Conservation (phyloP, 208 protist genomes). For the Trypanosoma lewisi region DNA sequence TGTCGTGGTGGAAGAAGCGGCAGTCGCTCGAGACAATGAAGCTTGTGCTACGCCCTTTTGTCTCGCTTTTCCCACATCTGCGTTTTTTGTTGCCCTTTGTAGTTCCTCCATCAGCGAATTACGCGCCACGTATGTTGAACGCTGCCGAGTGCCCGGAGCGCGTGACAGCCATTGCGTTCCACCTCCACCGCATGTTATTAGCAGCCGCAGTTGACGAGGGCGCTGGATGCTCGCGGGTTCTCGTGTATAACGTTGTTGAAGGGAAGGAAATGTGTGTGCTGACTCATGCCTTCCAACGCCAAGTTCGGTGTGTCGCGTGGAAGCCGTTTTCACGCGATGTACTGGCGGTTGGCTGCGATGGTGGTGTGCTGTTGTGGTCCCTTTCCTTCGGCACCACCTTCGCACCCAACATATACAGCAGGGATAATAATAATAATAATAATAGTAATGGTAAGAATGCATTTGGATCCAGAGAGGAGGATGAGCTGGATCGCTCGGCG, state of each 20-base stretch:
- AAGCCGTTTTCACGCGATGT: conserved; percentile 65
- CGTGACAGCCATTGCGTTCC: conserved; percentile 62
- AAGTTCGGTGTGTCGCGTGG: conserved; percentile 63
- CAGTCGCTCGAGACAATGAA: conserved; percentile 8
- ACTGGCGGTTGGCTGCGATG: conserved; percentile 68
- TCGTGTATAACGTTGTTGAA: conserved; percentile 58
- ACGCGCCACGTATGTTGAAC: conserved; percentile 10
- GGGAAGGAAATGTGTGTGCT: conserved; percentile 41
- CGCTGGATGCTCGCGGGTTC: conserved; percentile 38
- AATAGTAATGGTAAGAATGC: neutral
- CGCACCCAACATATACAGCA: conserved; percentile 5
- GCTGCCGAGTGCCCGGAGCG: conserved; percentile 37
- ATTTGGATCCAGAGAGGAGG: neutral
- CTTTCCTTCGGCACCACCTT: conserved; percentile 28
- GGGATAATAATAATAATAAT: neutral
- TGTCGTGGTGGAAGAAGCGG: neutral
- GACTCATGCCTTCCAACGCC: conserved; percentile 70
- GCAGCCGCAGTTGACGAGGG: conserved; percentile 71
- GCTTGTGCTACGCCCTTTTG: conserved; percentile 24
- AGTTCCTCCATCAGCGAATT: conserved; percentile 25
- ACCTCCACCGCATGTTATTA: conserved; percentile 50
- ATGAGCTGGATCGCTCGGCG: conserved; percentile 23
- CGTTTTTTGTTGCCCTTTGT: conserved; percentile 53
- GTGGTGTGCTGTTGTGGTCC: conserved; percentile 73
- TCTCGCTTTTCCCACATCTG: conserved; percentile 42